Conservation (phyloP, 805 yeast species). For the Ogataea wickerhamii region DNA sequence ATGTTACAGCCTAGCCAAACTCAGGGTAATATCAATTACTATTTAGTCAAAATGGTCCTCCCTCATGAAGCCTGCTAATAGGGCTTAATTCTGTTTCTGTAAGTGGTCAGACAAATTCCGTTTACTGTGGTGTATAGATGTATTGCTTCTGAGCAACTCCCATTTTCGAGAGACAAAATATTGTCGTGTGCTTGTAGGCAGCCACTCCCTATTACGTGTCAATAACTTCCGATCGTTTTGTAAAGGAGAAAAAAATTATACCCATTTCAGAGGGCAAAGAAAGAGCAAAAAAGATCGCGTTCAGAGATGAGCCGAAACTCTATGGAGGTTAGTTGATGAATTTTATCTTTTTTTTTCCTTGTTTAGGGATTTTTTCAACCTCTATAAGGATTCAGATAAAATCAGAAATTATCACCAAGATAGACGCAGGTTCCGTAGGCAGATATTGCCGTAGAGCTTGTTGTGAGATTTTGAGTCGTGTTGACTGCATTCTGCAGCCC, state of each 20-base stretch:
- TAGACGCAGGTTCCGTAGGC: neutral
- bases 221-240: neutral
- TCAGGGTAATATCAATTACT: too few species aligned
- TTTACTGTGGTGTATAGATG: too few species aligned
- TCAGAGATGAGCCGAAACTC: neutral
- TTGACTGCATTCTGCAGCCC: neutral
- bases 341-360: constrained; percentile 4
- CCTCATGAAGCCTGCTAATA: too few species aligned
- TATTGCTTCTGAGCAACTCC: too few species aligned
- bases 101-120: too few species aligned
- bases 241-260: neutral
- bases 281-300: constrained; percentile 1
- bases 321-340: neutral
- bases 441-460: neutral
- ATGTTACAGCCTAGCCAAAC: too few species aligned
- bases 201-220: neutral
- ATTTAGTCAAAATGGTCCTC: too few species aligned
- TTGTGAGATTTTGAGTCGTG: neutral
- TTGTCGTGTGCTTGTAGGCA: constrained; percentile 5
- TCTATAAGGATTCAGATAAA: neutral
- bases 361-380: constrained; percentile 2
- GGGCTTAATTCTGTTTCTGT: too few species aligned
- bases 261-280: constrained; percentile 1
- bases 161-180: too few species aligned
- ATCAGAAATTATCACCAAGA: neutral